Conservation (phyloP, 2,329 filamentous ascomycete species). For the Claviceps lovelessii region DNA sequence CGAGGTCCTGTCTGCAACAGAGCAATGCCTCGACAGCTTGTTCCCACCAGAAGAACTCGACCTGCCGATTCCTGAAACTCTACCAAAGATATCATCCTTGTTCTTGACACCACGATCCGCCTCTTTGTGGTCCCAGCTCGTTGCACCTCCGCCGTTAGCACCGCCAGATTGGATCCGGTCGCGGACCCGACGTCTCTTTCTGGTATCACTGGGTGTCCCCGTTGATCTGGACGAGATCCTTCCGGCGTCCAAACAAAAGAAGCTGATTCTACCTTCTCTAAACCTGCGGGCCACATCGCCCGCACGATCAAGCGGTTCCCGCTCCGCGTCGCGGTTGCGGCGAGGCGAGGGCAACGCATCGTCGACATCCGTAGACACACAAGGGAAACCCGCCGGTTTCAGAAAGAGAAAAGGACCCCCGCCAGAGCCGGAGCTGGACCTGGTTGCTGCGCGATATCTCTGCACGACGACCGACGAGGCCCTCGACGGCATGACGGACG, state of each 20-base stretch:
- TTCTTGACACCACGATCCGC: slow-evolving; percentile 77
- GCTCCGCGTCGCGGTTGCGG: slow-evolving; percentile 31
- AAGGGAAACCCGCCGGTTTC: slow-evolving; percentile 34
- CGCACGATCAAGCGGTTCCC: slow-evolving; percentile 40
- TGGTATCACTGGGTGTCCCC: slow-evolving; percentile 88
- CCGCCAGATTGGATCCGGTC: slow-evolving; percentile 97
- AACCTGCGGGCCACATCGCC: slow-evolving; percentile 49
- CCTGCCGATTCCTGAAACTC: slow-evolving; percentile 33
- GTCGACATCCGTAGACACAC: slow-evolving; percentile 44
- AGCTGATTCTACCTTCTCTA: slow-evolving; percentile 80
- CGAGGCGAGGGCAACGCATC: slow-evolving; percentile 38
- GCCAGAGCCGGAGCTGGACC: slow-evolving; percentile 61
- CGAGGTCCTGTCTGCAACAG: slow-evolving; percentile 45
- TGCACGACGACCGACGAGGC: slow-evolving; percentile 78
- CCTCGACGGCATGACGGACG: slow-evolving; percentile 61
- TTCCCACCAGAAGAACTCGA: slow-evolving; percentile 46
- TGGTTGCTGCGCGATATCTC: slow-evolving; percentile 61
- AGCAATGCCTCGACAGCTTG: slow-evolving; percentile 52
- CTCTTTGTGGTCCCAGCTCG: slow-evolving; percentile 91
- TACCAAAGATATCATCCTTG: slow-evolving; percentile 44
- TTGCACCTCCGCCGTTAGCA: slow-evolving; percentile 84
- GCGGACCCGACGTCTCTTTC: slow-evolving; percentile 82
- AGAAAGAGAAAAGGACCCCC: slow-evolving; percentile 43
- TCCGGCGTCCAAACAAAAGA: slow-evolving; percentile 94
- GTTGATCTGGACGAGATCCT: slow-evolving; percentile 96